Evolutionary conservation across 2,329 filamentous ascomycete species (phyloP), one percentile per base, ranked within the genome.

Genomic region (Diaporthe sp.): DNA sequence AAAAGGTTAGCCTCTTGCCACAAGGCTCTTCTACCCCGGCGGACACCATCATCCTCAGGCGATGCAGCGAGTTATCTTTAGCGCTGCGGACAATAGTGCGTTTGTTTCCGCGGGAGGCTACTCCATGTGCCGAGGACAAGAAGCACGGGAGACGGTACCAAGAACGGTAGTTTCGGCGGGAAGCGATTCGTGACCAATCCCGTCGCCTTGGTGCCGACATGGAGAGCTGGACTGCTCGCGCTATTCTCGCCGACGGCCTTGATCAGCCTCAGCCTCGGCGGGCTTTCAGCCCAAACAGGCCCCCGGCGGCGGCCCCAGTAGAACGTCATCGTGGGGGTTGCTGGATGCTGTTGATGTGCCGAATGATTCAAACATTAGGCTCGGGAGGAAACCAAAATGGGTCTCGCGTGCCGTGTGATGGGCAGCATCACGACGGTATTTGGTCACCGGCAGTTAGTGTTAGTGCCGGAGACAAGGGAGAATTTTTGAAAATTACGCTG

Each of bases 281-380:
- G 22, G 13, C 15, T 19, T 12, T 55, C 65, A 68, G 65, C 65
- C 65, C 49, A 53, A 22, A 70, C 13, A 55, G 65, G 15, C 49
- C 9, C 65, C 65, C 65, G 34, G 34, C 65, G 65, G 65, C 65
- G 3, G 3, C 46, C 12, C n/a, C 12, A 5, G 44, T 13, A 15
- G 46, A 55, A 28, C 65, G 65, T 70, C 65, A 70, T 55, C n/a
- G 65, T 70, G 65, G 65, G 65, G 65, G 65, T 31, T 31, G n/a
- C 12, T 39, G 13, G 17, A 17, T 5, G 25, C 28, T 25, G 42
- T 31, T 6, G 2, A 22, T 42, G n/a, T 42, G 34, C 49, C n/a
- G 31, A 28, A 28, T 22, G 46, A 25, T 55, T 22, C 49, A 42
- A 42, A 42, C 31, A 19, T 15, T 12, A 55, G 37, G 1, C 34